phyloP scores from a whole-genome alignment of 768 basidiomycete genomes.

The Phlebiopsis gigantea region DNA sequence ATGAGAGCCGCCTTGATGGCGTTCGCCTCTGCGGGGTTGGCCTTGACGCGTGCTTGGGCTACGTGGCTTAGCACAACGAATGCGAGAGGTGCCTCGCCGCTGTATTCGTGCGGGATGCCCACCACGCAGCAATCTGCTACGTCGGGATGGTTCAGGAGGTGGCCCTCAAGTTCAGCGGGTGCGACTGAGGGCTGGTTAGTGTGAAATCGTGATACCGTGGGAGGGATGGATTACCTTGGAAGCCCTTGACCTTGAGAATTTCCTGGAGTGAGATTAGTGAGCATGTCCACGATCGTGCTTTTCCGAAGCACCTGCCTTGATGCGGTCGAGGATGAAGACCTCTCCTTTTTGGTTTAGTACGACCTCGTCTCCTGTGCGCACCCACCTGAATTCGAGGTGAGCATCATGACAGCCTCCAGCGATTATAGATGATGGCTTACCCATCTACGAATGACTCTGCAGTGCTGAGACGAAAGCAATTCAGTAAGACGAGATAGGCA shows the following conservation, averaged over 20 bases:
- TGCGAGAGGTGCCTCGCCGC: slow-evolving; percentile 68
- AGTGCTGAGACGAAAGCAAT: slow-evolving; percentile 37
- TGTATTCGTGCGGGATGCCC: slow-evolving; percentile 64
- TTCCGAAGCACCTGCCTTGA: slow-evolving; percentile 56
- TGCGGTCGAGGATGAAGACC: slow-evolving; percentile 55
- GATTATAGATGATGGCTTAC: slow-evolving; percentile 26
- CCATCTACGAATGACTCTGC: slow-evolving; percentile 63
- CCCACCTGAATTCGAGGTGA: slow-evolving; percentile 41
- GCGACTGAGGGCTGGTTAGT: slow-evolving; percentile 19
- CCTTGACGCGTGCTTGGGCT: slow-evolving; percentile 30
- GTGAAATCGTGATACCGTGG: background rate
- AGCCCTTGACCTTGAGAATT: slow-evolving; percentile 64
- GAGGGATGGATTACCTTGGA: slow-evolving; percentile 35
- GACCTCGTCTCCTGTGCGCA: slow-evolving; percentile 63
- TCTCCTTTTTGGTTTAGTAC: slow-evolving; percentile 48
- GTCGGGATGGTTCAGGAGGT: slow-evolving; percentile 34
- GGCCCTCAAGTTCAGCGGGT: slow-evolving; percentile 32
- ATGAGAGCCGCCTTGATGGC: slow-evolving; percentile 39
- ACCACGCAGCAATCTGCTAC: slow-evolving; percentile 40
- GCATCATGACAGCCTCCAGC: background rate
- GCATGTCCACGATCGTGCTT: background rate
- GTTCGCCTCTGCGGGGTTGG: slow-evolving; percentile 28
- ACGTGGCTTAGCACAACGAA: slow-evolving; percentile 50
- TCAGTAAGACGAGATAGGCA: background rate
- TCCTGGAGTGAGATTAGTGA: slow-evolving; percentile 37